Base-by-base conservation (phyloP, 768 basidiomycete genomes). In the Paxillus rubicundulus region DNA sequence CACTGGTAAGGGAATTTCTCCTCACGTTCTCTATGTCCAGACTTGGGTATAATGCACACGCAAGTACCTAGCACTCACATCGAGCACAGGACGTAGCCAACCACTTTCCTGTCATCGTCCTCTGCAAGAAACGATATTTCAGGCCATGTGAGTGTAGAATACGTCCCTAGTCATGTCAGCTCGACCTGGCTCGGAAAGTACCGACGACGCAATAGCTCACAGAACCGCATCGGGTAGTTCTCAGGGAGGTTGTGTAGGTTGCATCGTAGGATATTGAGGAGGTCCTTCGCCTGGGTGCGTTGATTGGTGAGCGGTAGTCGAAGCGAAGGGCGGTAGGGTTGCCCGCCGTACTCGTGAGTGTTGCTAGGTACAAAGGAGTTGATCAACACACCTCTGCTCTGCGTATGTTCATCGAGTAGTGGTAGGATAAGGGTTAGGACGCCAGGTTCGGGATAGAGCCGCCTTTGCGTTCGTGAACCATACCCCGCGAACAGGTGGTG, bases 71-170 rank as follows among this genome's bases (percentile, higher is more conserved):
- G 37, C 24, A 62, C 77, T 32, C 46, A 81, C 81, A 82, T 78
- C 44, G 81, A 80, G 0, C 77, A 77, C n/a, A 82, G 59, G 14
- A 82, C 80, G 59, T 81, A 82, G 9, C 81, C 81, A 1, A 82
- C 80, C 18, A 82, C 71, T 20, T 75, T 72, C 1, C 80, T 79
- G 20, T 62, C 65, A 32, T 73, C 70, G 44, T 80, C 74, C 44
- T 79, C 79, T 1, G 80, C 81, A 6, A 82, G 77, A 60, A 76
- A 82, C 6, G 77, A 80, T 20, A 81, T 61, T 36, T 78, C 73
- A 9, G 80, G 81, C 81, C 81, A 82, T 3, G 69, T 76, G 32
- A 80, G 53, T 37, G 74, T 66, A 49, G 77, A 75, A 60, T 74
- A 74, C 1, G 74, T 65, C 66, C 81, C 80, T 82, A 40, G 36